A percentile compares a stretch with the other conserved stretches of the same genome.
Evolutionary conservation across 495 filamentous ascomycete species (phyloP).

Genomic region (Lichina pygmaea): DNA sequence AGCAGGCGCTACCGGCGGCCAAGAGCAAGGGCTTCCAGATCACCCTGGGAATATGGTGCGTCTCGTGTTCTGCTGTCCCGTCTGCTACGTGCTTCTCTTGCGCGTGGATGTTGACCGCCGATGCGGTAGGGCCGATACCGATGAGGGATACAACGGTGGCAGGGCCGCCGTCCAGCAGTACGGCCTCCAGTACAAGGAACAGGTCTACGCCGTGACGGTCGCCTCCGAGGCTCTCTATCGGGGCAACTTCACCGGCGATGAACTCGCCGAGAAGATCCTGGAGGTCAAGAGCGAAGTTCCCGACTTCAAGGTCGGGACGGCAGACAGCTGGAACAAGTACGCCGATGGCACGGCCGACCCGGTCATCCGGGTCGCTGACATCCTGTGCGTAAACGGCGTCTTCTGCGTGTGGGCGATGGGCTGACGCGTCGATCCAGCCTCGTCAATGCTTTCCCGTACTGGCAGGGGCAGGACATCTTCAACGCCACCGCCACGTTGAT

Average conservation of each 20-base stretch:
- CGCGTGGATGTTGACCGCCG: conserved; percentile 1
- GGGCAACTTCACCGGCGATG: conserved; percentile 33
- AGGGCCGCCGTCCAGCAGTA: conserved; percentile 26
- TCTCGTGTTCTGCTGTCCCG: background rate
- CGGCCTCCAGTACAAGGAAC: conserved; percentile 22
- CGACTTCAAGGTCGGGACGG: conserved; percentile 39
- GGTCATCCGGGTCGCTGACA: conserved; percentile 31
- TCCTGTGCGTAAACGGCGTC: conserved; percentile 21
- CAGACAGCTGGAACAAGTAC: conserved; percentile 64
- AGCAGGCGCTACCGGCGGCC: conserved; percentile 44
- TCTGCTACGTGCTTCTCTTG: background rate
- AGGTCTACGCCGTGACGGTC: conserved; percentile 50
- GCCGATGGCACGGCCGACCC: conserved; percentile 46
- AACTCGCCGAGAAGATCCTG: conserved; percentile 35
- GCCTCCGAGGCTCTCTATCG: conserved; percentile 59
- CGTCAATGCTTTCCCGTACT: conserved; percentile 65
- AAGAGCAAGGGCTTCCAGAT: conserved; percentile 46
- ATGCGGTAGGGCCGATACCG: conserved; percentile 32
- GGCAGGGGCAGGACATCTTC: conserved; percentile 37
- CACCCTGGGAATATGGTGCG: conserved; percentile 50
- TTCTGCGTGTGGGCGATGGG: too few relatives aligned
- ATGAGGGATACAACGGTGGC: conserved; percentile 35
- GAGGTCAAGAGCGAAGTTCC: conserved; percentile 26
- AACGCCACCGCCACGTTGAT: conserved; percentile 45
- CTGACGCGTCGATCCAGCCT: conserved; percentile 15